These are phyloP conservation scores for Camellia japonica DNA, from an alignment of 148 eudicot species.

Conservation along the genomic window DNA sequence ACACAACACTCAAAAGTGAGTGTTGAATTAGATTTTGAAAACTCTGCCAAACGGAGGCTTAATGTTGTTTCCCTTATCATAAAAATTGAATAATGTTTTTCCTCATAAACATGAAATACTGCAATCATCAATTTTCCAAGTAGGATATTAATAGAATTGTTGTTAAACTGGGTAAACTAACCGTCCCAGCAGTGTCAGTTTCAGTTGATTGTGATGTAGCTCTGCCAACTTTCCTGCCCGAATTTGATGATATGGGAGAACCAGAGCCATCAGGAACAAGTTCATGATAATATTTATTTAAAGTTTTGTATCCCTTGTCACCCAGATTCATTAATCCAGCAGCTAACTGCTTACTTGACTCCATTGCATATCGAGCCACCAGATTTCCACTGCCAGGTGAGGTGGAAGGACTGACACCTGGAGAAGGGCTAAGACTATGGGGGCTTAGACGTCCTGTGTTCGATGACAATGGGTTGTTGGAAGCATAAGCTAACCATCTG, in stretches of 20 bases:
- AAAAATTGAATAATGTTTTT: neutral
- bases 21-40: too few relatives aligned
- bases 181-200: constrained; percentile 76
- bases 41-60: too few relatives aligned
- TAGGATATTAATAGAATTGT: neutral
- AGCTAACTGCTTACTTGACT: constrained; percentile 91
- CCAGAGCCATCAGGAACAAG: constrained; percentile 77
- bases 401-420: constrained; percentile 88
- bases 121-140: constrained; percentile 5
- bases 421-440: constrained; percentile 75
- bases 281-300: constrained; percentile 86
- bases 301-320: constrained; percentile 80
- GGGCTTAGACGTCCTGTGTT: constrained; percentile 91
- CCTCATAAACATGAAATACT: constrained; percentile 2
- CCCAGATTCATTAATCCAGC: constrained; percentile 78
- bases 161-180: constrained; percentile 26
- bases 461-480: constrained; percentile 67
- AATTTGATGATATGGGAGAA: constrained; percentile 57
- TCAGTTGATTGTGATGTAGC: constrained; percentile 57
- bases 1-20: too few relatives aligned
- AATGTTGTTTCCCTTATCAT: neutral
- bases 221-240: constrained; percentile 67
- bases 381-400: constrained; percentile 82
- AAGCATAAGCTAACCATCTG: constrained; percentile 95
- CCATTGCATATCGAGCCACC: constrained; percentile 90